These are phyloP conservation scores for Phytophthora tubulina DNA, from an alignment of 352 stramenopile species.

Conservation along the genomic window DNA sequence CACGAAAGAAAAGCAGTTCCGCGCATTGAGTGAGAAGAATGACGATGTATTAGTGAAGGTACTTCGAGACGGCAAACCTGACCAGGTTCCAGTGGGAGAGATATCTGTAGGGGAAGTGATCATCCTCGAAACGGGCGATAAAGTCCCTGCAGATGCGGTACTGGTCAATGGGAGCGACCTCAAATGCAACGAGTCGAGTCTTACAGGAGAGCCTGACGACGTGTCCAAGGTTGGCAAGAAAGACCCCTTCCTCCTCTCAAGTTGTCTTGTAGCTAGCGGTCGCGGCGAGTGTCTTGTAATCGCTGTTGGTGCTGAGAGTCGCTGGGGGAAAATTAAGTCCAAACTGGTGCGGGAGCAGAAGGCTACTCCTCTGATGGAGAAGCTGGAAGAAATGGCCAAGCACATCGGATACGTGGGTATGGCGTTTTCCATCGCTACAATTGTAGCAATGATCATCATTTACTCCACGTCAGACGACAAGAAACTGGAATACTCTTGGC, in stretches of 20 bases:
- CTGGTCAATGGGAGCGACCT: conserved; percentile 94
- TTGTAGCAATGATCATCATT: conserved; percentile 89
- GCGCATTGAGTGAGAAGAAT: conserved; percentile 86
- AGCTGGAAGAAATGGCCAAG: conserved; percentile 93
- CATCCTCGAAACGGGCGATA: conserved; percentile 94
- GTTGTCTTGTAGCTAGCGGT: conserved; percentile 79
- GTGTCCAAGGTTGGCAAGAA: conserved; percentile 82
- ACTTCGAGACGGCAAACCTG: conserved; percentile 66
- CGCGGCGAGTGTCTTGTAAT: conserved; percentile 84
- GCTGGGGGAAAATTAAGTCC: conserved; percentile 93
- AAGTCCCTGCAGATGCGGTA: conserved; percentile 95
- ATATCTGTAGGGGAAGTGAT: conserved; percentile 91
- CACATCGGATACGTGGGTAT: conserved; percentile 90
- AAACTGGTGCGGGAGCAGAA: conserved; percentile 91
- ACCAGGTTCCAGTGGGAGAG: conserved; percentile 76
- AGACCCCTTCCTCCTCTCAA: conserved; percentile 91
- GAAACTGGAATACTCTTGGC: conserved; percentile 72
- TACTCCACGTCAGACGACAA: conserved; percentile 71
- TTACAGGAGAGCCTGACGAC: conserved; percentile 97
- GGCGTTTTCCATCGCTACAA: conserved; percentile 87
- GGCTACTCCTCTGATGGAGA: conserved; percentile 93
- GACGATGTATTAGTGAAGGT: conserved; percentile 91
- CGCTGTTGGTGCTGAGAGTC: conserved; percentile 80
- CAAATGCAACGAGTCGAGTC: conserved; percentile 95
- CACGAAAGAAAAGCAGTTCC: conserved; percentile 94